These are phyloP conservation scores for Willaertia magna DNA, from an alignment of 208 protist species.

Conservation along the genomic window DNA sequence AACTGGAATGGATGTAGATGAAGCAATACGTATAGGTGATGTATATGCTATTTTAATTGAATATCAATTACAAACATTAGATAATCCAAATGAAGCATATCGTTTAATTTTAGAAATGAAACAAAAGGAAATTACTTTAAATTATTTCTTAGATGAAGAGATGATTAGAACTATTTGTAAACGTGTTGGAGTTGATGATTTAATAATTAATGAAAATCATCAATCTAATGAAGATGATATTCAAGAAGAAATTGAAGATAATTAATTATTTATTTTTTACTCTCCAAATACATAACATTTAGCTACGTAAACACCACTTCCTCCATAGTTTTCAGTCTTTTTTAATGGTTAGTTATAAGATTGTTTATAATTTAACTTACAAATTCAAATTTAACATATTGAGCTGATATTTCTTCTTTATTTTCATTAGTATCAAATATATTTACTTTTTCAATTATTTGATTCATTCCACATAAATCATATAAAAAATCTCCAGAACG, in stretches of 20 bases:
- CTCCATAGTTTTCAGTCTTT: background rate
- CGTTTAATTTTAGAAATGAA: conserved; percentile 74
- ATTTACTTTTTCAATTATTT: background rate
- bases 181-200: conserved; percentile 37
- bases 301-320: background rate
- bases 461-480: background rate
- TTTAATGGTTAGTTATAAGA: background rate
- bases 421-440: background rate
- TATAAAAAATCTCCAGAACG: background rate
- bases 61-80: conserved; percentile 63
- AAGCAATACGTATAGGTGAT: conserved; percentile 74
- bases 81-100: conserved; percentile 57
- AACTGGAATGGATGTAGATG: conserved; percentile 41
- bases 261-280: background rate
- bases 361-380: background rate
- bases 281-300: background rate
- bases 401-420: background rate
- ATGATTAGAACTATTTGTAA: conserved; percentile 65
- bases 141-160: conserved; percentile 67
- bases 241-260: conserved; percentile 6
- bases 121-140: conserved; percentile 60
- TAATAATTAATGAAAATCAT: background rate
- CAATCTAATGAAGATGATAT: background rate
- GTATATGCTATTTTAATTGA: conserved; percentile 83
- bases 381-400: background rate